Evolutionary conservation across 2,329 filamentous ascomycete genomes (phyloP).

Genomic region (Furcasterigmium sp.): DNA sequence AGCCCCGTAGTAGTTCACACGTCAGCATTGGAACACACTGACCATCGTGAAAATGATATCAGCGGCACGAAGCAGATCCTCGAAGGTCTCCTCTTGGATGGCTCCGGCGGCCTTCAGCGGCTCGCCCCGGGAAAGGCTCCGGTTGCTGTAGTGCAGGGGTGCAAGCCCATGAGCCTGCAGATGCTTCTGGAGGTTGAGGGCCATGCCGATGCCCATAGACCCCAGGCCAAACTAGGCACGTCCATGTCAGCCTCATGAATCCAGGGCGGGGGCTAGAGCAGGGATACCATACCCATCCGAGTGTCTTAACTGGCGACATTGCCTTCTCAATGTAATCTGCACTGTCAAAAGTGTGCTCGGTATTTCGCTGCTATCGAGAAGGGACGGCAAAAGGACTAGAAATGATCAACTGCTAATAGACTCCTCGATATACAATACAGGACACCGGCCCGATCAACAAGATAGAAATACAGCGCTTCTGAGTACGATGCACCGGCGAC

Average conservation of each 20-base stretch:
- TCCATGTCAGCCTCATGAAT: background rate
- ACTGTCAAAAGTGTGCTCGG: background rate
- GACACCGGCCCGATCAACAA: too few relatives aligned
- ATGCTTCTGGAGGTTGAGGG: slow-evolving; percentile 33
- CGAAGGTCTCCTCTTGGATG: slow-evolving; percentile 24
- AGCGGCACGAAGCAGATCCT: slow-evolving; percentile 26
- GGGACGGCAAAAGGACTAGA: too few relatives aligned
- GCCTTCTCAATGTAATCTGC: background rate
- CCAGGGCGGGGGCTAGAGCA: too few relatives aligned
- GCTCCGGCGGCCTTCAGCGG: slow-evolving; percentile 25
- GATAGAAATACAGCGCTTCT: background rate
- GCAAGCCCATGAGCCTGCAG: slow-evolving; percentile 23
- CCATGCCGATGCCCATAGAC: slow-evolving; percentile 38
- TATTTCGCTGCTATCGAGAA: too few relatives aligned
- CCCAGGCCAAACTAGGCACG: slow-evolving; percentile 25
- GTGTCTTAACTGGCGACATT: slow-evolving; percentile 3
- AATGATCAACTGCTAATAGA: too few relatives aligned
- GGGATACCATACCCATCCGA: slow-evolving; percentile 6
- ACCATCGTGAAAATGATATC: slow-evolving; percentile 36
- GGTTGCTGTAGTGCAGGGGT: slow-evolving; percentile 29
- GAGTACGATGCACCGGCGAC: background rate
- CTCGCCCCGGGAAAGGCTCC: slow-evolving; percentile 30
- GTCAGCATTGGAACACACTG: too few relatives aligned
- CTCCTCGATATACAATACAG: background rate
- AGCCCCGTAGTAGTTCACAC: too few relatives aligned